A percentile compares a stretch with the other conserved stretches of the same genome.
Conservation (phyloP, 192 early-diverging fungal species). For the Backusella westeae region DNA sequence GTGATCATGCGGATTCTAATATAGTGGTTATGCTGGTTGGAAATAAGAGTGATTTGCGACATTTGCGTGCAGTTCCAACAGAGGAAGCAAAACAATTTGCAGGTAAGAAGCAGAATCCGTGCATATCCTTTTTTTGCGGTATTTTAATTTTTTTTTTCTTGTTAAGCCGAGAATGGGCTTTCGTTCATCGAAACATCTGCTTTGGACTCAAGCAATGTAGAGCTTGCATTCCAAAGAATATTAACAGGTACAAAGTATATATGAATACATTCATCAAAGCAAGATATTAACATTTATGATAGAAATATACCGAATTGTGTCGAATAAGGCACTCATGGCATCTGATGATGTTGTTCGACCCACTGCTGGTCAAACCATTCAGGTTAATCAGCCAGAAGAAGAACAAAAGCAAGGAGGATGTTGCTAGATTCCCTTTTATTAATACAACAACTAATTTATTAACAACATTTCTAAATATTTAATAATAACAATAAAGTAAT, state of each 20-base stretch:
- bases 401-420: constrained; percentile 63
- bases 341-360: constrained; percentile 68
- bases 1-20: constrained; percentile 94
- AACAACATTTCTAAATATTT: not conserved
- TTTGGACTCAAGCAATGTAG: constrained; percentile 96
- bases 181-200: constrained; percentile 99
- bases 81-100: constrained; percentile 98
- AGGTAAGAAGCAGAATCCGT: constrained; percentile 39
- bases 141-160: not conserved
- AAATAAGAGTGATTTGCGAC: constrained; percentile 98
- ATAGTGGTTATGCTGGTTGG: constrained; percentile 99
- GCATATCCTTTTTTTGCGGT: constrained; percentile 66
- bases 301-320: constrained; percentile 97
- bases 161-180: constrained; percentile 42
- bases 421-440: constrained; percentile 45
- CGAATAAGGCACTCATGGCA: constrained; percentile 92
- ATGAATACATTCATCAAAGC: not conserved
- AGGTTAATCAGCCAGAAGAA: constrained; percentile 56
- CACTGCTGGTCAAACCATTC: constrained; percentile 69
- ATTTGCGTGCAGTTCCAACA: constrained; percentile 92
- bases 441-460: not conserved
- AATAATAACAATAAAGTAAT: not conserved
- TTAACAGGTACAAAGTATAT: constrained; percentile 70
- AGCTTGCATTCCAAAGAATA: constrained; percentile 94
- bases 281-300: not conserved